phyloP scores from a whole-genome alignment of 1,284 basidiomycete species.

The Ustilago cynodontis region DNA sequence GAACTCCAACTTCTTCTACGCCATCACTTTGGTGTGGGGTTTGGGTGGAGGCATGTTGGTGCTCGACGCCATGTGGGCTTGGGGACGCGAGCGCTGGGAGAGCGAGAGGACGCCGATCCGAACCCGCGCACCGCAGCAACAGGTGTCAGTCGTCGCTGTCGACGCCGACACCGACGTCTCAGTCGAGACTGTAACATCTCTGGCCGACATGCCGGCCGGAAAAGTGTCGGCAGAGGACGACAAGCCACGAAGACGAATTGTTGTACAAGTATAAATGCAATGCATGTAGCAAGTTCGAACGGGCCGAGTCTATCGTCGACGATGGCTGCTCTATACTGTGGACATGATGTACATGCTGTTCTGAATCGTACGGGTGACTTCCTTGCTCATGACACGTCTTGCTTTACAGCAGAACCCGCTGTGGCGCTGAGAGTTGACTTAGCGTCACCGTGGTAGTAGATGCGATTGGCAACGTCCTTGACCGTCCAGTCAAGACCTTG shows the following conservation, averaged over 20 bases:
- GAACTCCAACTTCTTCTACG: conserved; percentile 99
- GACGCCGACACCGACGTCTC: conserved; percentile 14
- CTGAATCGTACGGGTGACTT: no score
- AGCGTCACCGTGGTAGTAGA: conserved; percentile 64
- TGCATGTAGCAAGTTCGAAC: neutral
- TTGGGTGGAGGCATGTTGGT: conserved; percentile 85
- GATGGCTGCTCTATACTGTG: neutral
- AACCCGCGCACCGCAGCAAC: neutral
- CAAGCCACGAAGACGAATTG: conserved; percentile 23
- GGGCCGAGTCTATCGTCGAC: neutral
- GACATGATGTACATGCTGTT: no score
- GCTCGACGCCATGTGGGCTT: conserved; percentile 83
- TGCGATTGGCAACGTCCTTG: conserved; percentile 78
- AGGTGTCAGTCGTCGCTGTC: conserved; percentile 1
- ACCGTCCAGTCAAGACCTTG: conserved; percentile 95
- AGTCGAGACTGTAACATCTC: conserved; percentile 13
- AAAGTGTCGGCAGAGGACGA: conserved; percentile 15
- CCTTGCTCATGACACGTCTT: conserved; percentile 11
- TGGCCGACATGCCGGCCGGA: neutral
- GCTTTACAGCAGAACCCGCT: neutral
- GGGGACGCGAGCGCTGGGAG: conserved; percentile 65
- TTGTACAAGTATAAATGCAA: conserved; percentile 38
- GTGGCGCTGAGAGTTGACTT: conserved; percentile 12
- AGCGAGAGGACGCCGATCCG: conserved; percentile 46
- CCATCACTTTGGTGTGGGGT: conserved; percentile 91